Conservation (phyloP, 1,284 basidiomycete genomes). For the Pascua sp. region DNA sequence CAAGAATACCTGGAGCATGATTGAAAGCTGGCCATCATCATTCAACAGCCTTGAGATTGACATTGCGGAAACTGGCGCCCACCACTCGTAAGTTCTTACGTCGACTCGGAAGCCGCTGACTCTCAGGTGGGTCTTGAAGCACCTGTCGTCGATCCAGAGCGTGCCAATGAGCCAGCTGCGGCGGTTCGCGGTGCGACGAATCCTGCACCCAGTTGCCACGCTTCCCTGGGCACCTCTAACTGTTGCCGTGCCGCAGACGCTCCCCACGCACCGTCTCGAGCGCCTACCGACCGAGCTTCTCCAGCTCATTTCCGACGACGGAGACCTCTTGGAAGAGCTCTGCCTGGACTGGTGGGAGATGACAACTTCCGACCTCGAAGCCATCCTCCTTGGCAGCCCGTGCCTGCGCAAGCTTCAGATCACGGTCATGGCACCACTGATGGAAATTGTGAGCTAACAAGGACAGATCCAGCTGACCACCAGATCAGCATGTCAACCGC, state of each 20-base stretch:
- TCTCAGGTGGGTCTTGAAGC: constrained; percentile 29
- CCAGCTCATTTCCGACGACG: constrained; percentile 14
- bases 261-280: constrained; percentile 6
- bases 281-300: constrained; percentile 18
- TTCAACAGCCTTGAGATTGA: constrained; percentile 22
- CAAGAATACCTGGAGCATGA: constrained; percentile 29
- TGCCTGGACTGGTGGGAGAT: constrained; percentile 36
- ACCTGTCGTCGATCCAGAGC: constrained; percentile 26
- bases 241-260: constrained; percentile 9
- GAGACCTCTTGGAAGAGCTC: constrained; percentile 14
- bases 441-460: constrained; percentile 20
- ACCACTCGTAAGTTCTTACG: constrained; percentile 28
- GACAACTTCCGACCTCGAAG: constrained; percentile 11
- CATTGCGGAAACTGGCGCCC: constrained; percentile 20
- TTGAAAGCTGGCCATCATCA: constrained; percentile 23
- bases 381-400: constrained; percentile 15
- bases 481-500: constrained; percentile 21
- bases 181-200: constrained; percentile 21
- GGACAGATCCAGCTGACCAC: background rate
- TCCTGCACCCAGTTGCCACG: constrained; percentile 20
- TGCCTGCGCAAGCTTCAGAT: constrained; percentile 18
- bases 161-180: constrained; percentile 26
- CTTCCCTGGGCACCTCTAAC: constrained; percentile 23
- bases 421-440: constrained; percentile 12
- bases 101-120: too few species aligned